These are phyloP conservation scores for Rhododendron ferrugineum DNA, from an alignment of 148 eudicot genomes.

Conservation along the genomic window DNA sequence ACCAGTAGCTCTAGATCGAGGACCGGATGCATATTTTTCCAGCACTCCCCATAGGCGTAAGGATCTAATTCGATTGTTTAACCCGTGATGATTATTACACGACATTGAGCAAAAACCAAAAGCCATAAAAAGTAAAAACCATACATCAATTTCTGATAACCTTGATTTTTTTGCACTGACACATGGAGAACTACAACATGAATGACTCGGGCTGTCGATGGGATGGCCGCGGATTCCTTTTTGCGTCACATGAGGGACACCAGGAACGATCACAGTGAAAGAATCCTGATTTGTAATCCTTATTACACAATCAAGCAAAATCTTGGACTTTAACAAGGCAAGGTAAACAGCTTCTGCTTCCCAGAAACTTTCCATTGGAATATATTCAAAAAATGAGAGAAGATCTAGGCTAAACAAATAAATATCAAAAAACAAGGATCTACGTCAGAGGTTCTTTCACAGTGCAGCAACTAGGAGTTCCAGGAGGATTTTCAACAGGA, in stretches of 20 bases:
- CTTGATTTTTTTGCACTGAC: not conserved
- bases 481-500: not conserved
- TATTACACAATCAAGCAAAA: not conserved
- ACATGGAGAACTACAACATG: not conserved
- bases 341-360: not conserved
- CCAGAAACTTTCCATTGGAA: not conserved
- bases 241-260: not conserved
- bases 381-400: not conserved
- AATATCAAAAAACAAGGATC: not conserved
- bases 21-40: too few relatives aligned
- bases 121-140: not conserved
- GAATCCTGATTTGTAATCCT: not conserved
- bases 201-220: not conserved
- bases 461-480: not conserved
- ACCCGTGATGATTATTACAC: not conserved
- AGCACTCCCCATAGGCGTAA: too few relatives aligned
- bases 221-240: not conserved
- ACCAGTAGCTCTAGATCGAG: too few relatives aligned
- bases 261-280: not conserved
- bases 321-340: not conserved
- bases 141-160: not conserved
- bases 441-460: not conserved
- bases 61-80: not conserved
- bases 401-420: not conserved
- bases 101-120: too few relatives aligned